phyloP scores from a whole-genome alignment of 805 yeast genomes.

The Yarrowia sp. region DNA sequence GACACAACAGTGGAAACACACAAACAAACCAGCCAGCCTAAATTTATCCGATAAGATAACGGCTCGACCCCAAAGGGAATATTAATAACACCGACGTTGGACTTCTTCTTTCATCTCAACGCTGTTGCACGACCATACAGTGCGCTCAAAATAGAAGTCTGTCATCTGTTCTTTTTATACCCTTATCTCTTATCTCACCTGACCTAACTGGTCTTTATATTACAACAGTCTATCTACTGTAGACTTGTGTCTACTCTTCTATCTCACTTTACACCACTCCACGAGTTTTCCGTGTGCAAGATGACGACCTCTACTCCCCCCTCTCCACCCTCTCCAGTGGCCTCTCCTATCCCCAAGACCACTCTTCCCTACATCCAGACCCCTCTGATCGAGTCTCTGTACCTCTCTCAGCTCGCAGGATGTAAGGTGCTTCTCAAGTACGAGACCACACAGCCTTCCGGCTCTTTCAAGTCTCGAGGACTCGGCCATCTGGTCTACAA shows the following conservation, averaged over 20 bases:
- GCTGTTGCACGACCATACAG: conserved; percentile 19
- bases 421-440: conserved; percentile 78
- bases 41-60: conserved; percentile 20
- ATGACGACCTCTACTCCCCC: conserved; percentile 34
- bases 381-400: conserved; percentile 75
- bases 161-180: conserved; percentile 14
- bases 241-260: not conserved
- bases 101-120: conserved; percentile 14
- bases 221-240: conserved; percentile 4
- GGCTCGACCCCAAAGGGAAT: conserved; percentile 9
- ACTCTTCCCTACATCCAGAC: conserved; percentile 58
- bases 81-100: conserved; percentile 12
- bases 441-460: conserved; percentile 88
- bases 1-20: not conserved
- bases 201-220: conserved; percentile 4
- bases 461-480: conserved; percentile 92
- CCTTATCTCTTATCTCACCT: conserved; percentile 28
- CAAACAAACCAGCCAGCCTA: conserved; percentile 28
- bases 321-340: conserved; percentile 12
- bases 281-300: conserved; percentile 30
- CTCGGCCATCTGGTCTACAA: conserved; percentile 82
- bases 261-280: not conserved
- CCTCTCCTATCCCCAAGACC: conserved; percentile 34
- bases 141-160: not conserved
- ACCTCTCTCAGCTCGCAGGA: conserved; percentile 72